Evolutionary conservation across 768 basidiomycete species (phyloP).

Genomic region (Pluteus cervinus): DNA sequence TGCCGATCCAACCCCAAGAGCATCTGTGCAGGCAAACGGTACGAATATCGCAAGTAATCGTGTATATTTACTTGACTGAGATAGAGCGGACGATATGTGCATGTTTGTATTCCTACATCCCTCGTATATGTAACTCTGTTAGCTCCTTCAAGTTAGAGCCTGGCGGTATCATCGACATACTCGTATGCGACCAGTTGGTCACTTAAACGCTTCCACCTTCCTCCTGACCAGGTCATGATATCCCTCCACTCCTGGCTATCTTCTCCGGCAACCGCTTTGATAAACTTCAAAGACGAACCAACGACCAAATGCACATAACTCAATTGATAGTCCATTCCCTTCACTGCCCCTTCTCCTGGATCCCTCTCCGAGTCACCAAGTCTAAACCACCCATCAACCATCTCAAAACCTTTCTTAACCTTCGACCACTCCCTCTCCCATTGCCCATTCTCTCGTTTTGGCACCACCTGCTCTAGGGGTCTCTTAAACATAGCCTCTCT

Average conservation of each 20-base stretch:
- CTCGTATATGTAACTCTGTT: too few species aligned
- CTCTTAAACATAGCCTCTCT: constrained; percentile 21
- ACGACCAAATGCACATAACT: constrained; percentile 21
- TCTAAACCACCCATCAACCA: constrained; percentile 12
- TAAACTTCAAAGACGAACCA: constrained; percentile 14
- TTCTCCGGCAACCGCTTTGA: constrained; percentile 13
- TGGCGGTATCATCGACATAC: too few species aligned
- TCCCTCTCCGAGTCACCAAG: too few species aligned
- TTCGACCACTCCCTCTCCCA: constrained; percentile 22
- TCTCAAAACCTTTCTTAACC: constrained; percentile 17
- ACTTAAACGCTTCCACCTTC: constrained; percentile 19
- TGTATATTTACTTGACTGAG: too few species aligned
- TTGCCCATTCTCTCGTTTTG: constrained; percentile 15
- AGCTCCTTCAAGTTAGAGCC: too few species aligned
- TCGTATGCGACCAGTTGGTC: too few species aligned
- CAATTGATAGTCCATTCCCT: constrained; percentile 9
- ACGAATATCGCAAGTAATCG: too few species aligned
- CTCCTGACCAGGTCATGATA: constrained; percentile 16
- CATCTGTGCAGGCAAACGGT: too few species aligned
- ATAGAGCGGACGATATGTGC: too few species aligned
- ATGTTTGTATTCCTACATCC: too few species aligned
- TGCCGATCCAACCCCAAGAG: too few species aligned
- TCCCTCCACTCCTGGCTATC: constrained; percentile 22
- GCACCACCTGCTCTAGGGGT: constrained; percentile 24
- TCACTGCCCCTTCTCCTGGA: too few species aligned